Conservation (phyloP, 108 stramenopile species). For the Discostella pseudostelligera region DNA sequence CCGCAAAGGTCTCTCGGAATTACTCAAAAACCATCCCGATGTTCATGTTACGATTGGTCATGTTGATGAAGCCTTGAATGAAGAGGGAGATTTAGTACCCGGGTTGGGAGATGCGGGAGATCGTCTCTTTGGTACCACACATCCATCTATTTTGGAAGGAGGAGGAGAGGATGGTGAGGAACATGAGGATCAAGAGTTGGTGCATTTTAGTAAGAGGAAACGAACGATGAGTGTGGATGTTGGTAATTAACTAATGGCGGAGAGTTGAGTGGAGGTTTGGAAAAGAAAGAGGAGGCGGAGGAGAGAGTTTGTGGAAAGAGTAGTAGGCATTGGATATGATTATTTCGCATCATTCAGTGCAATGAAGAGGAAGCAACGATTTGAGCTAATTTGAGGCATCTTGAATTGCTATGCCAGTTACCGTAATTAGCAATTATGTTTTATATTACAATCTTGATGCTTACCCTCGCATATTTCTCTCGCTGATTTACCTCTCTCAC, state of each 20-base stretch:
- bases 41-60: conserved; percentile 81
- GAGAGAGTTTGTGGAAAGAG: not conserved
- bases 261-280: not conserved
- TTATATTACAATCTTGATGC: no score
- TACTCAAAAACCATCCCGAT: conserved; percentile 82
- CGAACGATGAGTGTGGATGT: conserved; percentile 26
- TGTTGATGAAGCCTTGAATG: conserved; percentile 79
- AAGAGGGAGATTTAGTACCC: conserved; percentile 84
- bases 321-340: no score
- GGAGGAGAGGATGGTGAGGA: no score
- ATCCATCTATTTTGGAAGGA: no score
- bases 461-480: no score
- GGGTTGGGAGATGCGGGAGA: conserved; percentile 96
- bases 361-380: no score
- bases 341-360: no score
- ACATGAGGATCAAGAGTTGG: conserved; percentile 72
- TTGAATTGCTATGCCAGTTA: no score
- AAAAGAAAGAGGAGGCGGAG: not conserved
- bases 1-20: conserved; percentile 60
- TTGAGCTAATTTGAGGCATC: no score
- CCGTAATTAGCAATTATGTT: no score
- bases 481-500: no score
- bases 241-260: no score
- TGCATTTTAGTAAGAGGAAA: conserved; percentile 59
- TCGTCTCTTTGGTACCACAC: conserved; percentile 90